phyloP scores from a whole-genome alignment of 2,329 filamentous ascomycete species.

The Plenodomus biglobosus region DNA sequence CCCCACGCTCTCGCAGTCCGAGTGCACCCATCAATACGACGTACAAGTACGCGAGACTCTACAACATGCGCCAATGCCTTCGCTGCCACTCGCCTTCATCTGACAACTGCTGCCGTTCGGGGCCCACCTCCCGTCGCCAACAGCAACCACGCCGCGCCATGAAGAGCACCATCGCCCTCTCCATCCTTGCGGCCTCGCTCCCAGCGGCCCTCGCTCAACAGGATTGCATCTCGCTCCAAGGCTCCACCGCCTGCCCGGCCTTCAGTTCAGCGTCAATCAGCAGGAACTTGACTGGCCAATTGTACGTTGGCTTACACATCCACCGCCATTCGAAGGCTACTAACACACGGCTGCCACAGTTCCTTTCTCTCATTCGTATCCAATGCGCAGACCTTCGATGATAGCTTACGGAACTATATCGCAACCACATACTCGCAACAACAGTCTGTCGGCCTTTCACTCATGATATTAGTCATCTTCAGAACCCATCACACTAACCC shows the following conservation, averaged over 20 bases:
- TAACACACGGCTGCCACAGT: conserved; percentile 51
- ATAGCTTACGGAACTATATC: conserved; percentile 71
- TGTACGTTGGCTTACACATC: conserved; percentile 54
- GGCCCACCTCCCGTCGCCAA: conserved; percentile 19
- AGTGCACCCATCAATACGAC: conserved; percentile 9
- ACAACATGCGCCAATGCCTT: conserved; percentile 23
- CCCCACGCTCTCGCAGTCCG: conserved; percentile 14
- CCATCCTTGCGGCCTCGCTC: conserved; percentile 32
- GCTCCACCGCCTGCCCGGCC: conserved; percentile 70
- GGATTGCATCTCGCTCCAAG: conserved; percentile 66
- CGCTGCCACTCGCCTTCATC: conserved; percentile 7
- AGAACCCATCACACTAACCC: conserved; percentile 32
- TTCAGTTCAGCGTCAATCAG: conserved; percentile 74
- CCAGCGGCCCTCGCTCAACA: conserved; percentile 45
- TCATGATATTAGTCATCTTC: conserved; percentile 1
- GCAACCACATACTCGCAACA: conserved; percentile 70
- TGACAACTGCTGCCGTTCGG: conserved; percentile 12
- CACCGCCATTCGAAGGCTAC: conserved; percentile 17
- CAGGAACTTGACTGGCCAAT: conserved; percentile 63
- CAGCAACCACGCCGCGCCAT: conserved; percentile 22
- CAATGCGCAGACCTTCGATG: conserved; percentile 74
- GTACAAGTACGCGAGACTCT: conserved; percentile 5
- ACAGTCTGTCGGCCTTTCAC: conserved; percentile 62
- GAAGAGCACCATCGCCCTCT: conserved; percentile 23
- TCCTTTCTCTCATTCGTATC: conserved; percentile 84